A percentile compares a stretch with the other conserved stretches of the same genome.
These are phyloP conservation scores for Daldinia bambusicola DNA, from an alignment of 495 filamentous ascomycete species.

Conservation along the genomic window DNA sequence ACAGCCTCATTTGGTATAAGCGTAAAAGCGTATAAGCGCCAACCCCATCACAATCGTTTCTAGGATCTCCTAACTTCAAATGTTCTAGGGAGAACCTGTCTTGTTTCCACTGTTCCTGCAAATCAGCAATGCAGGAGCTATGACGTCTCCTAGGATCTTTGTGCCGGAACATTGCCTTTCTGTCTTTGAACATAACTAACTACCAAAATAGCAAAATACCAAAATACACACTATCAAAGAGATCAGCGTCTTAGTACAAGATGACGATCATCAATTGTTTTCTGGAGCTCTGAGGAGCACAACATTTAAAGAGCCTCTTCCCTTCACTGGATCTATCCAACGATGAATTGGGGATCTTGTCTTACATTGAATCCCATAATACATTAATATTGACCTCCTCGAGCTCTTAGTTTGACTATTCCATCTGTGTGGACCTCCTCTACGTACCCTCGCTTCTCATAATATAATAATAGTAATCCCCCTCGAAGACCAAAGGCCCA, in stretches of 20 bases:
- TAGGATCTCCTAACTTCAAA: slow-evolving; percentile 29
- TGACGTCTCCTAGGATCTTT: slow-evolving; percentile 41
- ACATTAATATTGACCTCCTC: slow-evolving; percentile 13
- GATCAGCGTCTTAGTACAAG: slow-evolving; percentile 32
- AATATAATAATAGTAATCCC: slow-evolving; percentile 30
- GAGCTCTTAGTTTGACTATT: slow-evolving; percentile 6
- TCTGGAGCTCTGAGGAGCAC: slow-evolving; percentile 10
- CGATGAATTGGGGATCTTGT: slow-evolving; percentile 18
- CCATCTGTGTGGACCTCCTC: slow-evolving; percentile 19
- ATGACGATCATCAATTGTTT: slow-evolving; percentile 43
- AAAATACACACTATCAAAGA: slow-evolving; percentile 19
- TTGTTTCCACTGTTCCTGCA: slow-evolving; percentile 33
- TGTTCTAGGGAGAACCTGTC: slow-evolving; percentile 19
- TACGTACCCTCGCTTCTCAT: slow-evolving; percentile 7
- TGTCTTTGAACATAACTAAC: slow-evolving; percentile 27
- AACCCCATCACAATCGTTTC: slow-evolving; percentile 32
- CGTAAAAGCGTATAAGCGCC: slow-evolving; percentile 20
- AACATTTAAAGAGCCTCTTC: slow-evolving; percentile 15
- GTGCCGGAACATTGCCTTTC: slow-evolving; percentile 27
- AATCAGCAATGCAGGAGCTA: slow-evolving; percentile 33
- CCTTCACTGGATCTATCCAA: slow-evolving; percentile 10
- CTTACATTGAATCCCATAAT: slow-evolving; percentile 10
- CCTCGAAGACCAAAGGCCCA: slow-evolving; percentile 6
- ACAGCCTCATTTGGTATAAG: slow-evolving; percentile 41
- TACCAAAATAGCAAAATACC: neutral